These are phyloP conservation scores for Sorghum bicolor DNA, from an alignment of 176 grass and related monocot genomes.

Conservation along the genomic window DNA sequence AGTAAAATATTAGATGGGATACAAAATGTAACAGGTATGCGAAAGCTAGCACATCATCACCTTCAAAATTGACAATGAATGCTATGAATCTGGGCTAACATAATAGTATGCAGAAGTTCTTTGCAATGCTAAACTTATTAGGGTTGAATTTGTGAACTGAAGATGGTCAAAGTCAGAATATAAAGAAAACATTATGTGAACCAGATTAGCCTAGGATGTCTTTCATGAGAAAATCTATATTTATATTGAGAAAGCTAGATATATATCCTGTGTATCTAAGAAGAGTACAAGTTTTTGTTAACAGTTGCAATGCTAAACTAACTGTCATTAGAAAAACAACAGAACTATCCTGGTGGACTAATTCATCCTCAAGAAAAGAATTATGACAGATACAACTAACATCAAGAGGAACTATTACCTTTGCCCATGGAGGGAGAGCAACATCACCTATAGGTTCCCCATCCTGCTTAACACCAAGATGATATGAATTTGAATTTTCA, in stretches of 20 bases:
- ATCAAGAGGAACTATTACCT: constrained; percentile 47
- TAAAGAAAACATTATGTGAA: not conserved
- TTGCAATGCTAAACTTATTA: constrained; percentile 3
- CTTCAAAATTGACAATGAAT: constrained; percentile 11
- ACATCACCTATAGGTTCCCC: constrained; percentile 89
- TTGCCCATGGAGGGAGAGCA: constrained; percentile 89
- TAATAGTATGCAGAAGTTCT: constrained; percentile 12
- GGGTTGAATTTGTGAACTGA: not conserved
- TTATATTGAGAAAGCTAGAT: constrained; percentile 23
- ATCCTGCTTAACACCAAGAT: constrained; percentile 93
- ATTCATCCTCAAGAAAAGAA: constrained; percentile 2
- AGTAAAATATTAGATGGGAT: constrained; percentile 10
- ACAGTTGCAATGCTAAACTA: not conserved
- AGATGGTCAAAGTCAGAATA: constrained; percentile 3
- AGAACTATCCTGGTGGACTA: constrained; percentile 11
- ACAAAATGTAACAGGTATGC: not conserved
- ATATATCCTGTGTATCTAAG: not conserved
- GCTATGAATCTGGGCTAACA: constrained; percentile 9
- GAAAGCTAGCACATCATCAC: constrained; percentile 18
- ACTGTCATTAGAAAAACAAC: not conserved
- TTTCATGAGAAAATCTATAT: constrained; percentile 1
- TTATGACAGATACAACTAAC: not conserved
- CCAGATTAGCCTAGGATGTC: not conserved
- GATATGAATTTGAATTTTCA: constrained; percentile 90
- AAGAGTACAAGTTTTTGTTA: not conserved